Base-by-base conservation (phyloP, 2,329 filamentous ascomycete genomes). In the Talaromyces sp. region DNA sequence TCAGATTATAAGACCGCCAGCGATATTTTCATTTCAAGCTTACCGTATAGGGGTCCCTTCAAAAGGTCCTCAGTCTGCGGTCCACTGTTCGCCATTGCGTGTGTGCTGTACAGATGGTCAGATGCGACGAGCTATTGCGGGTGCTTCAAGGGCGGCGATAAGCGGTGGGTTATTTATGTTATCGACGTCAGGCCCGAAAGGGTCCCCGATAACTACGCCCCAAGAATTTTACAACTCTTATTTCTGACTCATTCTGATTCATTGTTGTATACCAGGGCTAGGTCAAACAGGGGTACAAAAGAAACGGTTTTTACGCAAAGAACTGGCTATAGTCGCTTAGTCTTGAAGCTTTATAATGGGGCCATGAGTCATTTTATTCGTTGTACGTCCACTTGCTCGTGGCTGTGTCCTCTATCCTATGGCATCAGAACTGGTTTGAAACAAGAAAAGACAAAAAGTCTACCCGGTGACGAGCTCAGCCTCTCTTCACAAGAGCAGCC, bases 21-120 rank as follows among this genome's bases (percentile, higher is more conserved):
- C 8, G 43, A 37, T n/a, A 35, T 7, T 15, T 15, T 39, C 11
- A 41, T 19, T 19, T 6, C 36, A 8, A 5, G 41, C 57, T 50
- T 35, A 61, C 60, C 46, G 21, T 61, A 61, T 8, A 61, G 53
- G 22, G 57, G 53, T n/a, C 48, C 50, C 33, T 57, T 61, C 37
- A 59, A 25, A 33, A 53, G 40, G 36, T 53, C 56, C 36, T 59
- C 57, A 11, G 22, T 17, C 22, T 53, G 17, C 22, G 56, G 17
- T 37, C 22, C 33, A 17, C 52, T 36, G 43, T 25, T 51, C 55
- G 57, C 53, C 60, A 61, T 61, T 31, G 48, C n/a, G n/a, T 51
- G 43, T 41, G 19, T 37, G 25, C 36, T 40, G 55, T 35, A n/a
- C 15, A 45, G 33, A 41, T 28, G 22, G 13, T 28, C 10, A 15